phyloP scores from a whole-genome alignment of 768 basidiomycete genomes.

The Suillus lakei region DNA sequence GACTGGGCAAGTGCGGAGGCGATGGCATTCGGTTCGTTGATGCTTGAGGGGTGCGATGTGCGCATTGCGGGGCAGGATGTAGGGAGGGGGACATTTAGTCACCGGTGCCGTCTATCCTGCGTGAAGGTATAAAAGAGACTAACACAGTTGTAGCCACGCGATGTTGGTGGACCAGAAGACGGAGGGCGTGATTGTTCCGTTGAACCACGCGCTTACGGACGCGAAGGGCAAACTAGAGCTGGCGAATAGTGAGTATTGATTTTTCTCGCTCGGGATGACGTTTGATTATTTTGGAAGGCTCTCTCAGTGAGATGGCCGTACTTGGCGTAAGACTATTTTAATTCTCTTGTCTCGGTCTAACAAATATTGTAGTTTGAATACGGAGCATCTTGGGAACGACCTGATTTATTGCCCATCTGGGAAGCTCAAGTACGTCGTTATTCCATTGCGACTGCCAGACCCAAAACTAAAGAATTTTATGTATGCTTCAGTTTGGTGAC shows the following conservation, averaged over 20 bases:
- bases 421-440: conserved; percentile 73
- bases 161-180: conserved; percentile 91
- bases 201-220: conserved; percentile 66
- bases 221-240: conserved; percentile 76
- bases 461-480: not conserved
- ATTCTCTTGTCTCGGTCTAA: conserved; percentile 4
- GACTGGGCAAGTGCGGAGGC: conserved; percentile 96
- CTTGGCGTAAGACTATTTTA: conserved; percentile 63
- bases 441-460: not conserved
- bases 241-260: conserved; percentile 74
- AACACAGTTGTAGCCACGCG: conserved; percentile 59
- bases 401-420: conserved; percentile 84
- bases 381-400: conserved; percentile 88
- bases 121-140: not conserved
- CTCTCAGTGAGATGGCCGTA: conserved; percentile 88
- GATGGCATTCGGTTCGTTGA: conserved; percentile 85
- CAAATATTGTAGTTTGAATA: conserved; percentile 76
- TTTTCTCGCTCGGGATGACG: not conserved
- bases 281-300: conserved; percentile 53
- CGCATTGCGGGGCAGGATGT: conserved; percentile 95
- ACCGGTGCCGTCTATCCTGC: conserved; percentile 46
- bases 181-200: conserved; percentile 78
- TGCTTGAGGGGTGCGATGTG: conserved; percentile 82
- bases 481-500: conserved; percentile 71
- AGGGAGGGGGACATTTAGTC: conserved; percentile 88